Percentiles rank a stretch among this genome's conserved stretches.
phyloP scores from a whole-genome alignment of 768 basidiomycete species.

The Pleurotus pulmonarius region DNA sequence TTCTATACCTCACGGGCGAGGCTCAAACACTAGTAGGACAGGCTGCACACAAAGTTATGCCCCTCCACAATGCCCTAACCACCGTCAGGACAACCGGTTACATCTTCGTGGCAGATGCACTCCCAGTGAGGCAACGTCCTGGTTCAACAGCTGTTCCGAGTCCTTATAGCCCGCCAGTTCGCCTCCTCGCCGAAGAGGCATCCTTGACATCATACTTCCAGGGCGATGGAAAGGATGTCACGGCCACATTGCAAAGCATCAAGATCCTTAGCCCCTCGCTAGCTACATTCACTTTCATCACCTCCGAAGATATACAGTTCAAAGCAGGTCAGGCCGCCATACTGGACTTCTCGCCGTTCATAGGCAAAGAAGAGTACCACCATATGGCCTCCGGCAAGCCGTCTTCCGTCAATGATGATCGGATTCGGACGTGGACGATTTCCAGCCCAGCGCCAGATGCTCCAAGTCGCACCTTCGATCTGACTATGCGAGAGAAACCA shows the following conservation, averaged over 20 bases:
- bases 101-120: slow-evolving; percentile 46
- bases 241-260: slow-evolving; percentile 34
- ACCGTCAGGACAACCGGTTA: slow-evolving; percentile 49
- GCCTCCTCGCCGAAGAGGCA: slow-evolving; percentile 46
- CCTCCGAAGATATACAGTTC: slow-evolving; percentile 27
- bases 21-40: slow-evolving; percentile 46
- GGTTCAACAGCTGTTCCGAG: slow-evolving; percentile 22
- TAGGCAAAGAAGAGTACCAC: slow-evolving; percentile 42
- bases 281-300: slow-evolving; percentile 51
- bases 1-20: slow-evolving; percentile 60
- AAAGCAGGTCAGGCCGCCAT: slow-evolving; percentile 51
- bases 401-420: slow-evolving; percentile 52
- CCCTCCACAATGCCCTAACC: slow-evolving; percentile 47
- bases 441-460: slow-evolving; percentile 29
- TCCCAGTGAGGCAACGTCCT: slow-evolving; percentile 45
- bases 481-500: slow-evolving; percentile 55
- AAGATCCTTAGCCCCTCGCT: slow-evolving; percentile 43
- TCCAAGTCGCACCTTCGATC: slow-evolving; percentile 25
- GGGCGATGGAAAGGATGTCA: slow-evolving; percentile 18
- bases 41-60: slow-evolving; percentile 51
- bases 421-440: slow-evolving; percentile 64
- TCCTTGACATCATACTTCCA: slow-evolving; percentile 22
- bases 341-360: slow-evolving; percentile 47
- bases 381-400: slow-evolving; percentile 49
- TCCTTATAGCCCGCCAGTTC: slow-evolving; percentile 60